A percentile compares a stretch with the other conserved stretches of the same genome.
Conservation (phyloP, 192 early-diverging fungal species). For the Backusella morwellensis region DNA sequence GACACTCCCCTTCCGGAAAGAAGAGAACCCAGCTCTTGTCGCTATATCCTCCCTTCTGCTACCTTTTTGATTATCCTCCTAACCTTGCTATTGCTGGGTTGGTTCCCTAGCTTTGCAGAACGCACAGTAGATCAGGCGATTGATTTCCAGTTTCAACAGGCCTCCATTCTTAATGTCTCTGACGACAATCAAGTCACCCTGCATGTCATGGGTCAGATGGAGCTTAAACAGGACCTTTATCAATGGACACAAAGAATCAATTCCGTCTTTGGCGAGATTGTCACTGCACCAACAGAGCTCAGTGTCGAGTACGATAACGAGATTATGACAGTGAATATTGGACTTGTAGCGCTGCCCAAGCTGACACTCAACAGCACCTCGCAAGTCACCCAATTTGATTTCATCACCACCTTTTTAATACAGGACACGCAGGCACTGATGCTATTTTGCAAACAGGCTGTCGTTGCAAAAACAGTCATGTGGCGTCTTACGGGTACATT, state of each 20-base stretch:
- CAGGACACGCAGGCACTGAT: conserved; percentile 10
- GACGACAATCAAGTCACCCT: conserved; percentile 16
- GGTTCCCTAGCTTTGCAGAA: conserved; percentile 24
- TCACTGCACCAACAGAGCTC: neutral
- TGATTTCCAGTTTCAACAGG: conserved; percentile 13
- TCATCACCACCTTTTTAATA: conserved; percentile 18
- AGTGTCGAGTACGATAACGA: neutral
- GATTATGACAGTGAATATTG: neutral
- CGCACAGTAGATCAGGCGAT: conserved; percentile 5
- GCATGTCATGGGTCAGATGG: conserved; percentile 19
- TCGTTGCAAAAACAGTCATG: conserved; percentile 2
- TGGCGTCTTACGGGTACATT: conserved; percentile 14
- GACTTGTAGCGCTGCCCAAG: conserved; percentile 8
- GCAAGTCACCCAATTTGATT: conserved; percentile 16
- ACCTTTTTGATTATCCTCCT: neutral
- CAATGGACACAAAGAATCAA: neutral
- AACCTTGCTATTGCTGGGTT: neutral
- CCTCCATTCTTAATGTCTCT: conserved; percentile 18
- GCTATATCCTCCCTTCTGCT: neutral
- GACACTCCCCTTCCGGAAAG: neutral
- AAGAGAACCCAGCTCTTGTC: neutral
- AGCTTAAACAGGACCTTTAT: neutral
- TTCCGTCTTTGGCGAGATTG: conserved; percentile 9
- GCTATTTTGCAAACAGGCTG: conserved; percentile 24
- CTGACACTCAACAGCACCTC: neutral